Evolutionary conservation across 2,329 filamentous ascomycete genomes (phyloP), one percentile per base, ranked within the genome.

Genomic region (Cordyceps tenuipes): DNA sequence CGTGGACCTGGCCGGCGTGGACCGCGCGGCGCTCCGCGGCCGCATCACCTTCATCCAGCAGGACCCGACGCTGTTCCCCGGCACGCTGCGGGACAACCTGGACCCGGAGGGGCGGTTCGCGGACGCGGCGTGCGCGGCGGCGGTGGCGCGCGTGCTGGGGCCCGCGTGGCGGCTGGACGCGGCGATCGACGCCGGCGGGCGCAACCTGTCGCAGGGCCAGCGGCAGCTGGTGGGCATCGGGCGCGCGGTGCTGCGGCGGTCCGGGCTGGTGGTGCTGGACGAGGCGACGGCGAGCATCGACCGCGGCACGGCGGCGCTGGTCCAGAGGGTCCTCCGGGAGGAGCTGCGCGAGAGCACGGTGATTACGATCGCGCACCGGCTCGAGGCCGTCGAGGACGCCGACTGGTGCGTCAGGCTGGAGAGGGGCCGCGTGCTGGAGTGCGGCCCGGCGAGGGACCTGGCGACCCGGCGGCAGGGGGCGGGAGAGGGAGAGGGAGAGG

Each of bases 221-320:
- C 75, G 84, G 3, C 84, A 87, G 66, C 77, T 87, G 5, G 77
- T 87, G 0, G 82, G 82, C 7, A 81, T 87, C 15, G 82, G 79
- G 0, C 74, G 84, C 5, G 84, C 84, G 0, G 79, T 87, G 0
- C 72, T 86, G n/a, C 73, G 84, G 1, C 75, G 80, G 5, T 84
- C 82, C 51, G 82, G 83, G 2, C 75, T 87, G 21, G 79, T 87
- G 15, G 79, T 87, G 29, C 69, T 85, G n/a, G 84, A 87, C 62
- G 84, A 87, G 70, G 84, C 84, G 2, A 87, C 84, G 3, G 83
- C 84, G 3, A 83, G 80, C 0, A 85, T 87, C 55, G 84, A 87
- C 60, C 77, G 78, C 51, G 76, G 74, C 60, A 87, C 84, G 1
- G 84, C 84, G 0, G 75, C 76, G 21, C 75, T 76, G 23, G 84